Percentiles rank a stretch among this genome's conserved stretches.
These are phyloP conservation scores for Vigna mungo DNA, from an alignment of 306 rosid species.

Conservation along the genomic window DNA sequence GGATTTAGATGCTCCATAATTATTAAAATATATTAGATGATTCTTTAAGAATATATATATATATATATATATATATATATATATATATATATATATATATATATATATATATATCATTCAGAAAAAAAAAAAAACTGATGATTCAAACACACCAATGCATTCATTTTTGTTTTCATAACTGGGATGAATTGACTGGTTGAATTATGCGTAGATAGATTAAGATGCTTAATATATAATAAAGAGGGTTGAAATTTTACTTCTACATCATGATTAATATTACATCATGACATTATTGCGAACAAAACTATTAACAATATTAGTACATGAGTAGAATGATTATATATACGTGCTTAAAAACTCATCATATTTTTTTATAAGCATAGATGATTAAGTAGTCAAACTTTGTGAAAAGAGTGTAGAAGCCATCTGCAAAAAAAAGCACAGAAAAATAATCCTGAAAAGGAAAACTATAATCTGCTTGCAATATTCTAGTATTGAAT, in stretches of 20 bases:
- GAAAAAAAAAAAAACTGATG: background rate
- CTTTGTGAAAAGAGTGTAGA: background rate
- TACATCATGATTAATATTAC: background rate
- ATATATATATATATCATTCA: too few relatives aligned
- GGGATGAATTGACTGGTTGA: too few relatives aligned
- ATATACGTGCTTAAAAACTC: background rate
- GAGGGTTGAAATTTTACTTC: background rate
- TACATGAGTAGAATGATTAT: background rate
- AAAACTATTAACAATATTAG: background rate
- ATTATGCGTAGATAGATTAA: background rate
- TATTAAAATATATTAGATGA: background rate
- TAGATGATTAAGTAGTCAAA: background rate
- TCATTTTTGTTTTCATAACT: too few relatives aligned
- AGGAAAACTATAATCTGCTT: background rate
- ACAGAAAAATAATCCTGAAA: background rate
- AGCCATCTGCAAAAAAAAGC: background rate
- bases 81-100: too few relatives aligned
- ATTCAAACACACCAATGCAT: background rate
- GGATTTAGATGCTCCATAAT: background rate
- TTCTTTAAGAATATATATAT: background rate
- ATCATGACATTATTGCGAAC: conserved; percentile 5
- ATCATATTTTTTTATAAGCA: background rate
- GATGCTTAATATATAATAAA: conserved; percentile 5
- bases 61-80: too few relatives aligned
- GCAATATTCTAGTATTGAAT: background rate